phyloP scores from a whole-genome alignment of 495 filamentous ascomycete genomes.

The Chaetomium cochliodes region DNA sequence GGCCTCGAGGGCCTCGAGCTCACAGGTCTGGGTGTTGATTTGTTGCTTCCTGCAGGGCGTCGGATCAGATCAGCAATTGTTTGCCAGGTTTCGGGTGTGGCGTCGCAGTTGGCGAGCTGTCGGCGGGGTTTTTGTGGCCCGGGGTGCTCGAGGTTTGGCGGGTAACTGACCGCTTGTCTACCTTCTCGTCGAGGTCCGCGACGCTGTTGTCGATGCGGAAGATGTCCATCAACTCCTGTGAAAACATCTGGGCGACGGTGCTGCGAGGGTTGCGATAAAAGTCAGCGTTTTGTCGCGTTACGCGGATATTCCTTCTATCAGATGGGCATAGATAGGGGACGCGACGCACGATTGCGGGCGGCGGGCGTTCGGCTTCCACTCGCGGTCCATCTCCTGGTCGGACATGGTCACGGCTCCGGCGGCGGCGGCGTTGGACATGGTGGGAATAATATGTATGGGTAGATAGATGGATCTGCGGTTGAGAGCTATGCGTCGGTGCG shows the following conservation, averaged over 20 bases:
- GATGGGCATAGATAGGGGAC: slow-evolving; percentile 11
- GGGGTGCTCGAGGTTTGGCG: too few relatives aligned
- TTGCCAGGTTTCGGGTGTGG: not conserved
- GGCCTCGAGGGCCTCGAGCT: slow-evolving; percentile 82
- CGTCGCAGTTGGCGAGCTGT: slow-evolving; percentile 11
- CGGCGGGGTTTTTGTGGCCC: slow-evolving; percentile 15
- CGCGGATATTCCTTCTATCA: not conserved
- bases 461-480: slow-evolving; percentile 12
- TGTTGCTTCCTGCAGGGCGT: slow-evolving; percentile 57
- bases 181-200: slow-evolving; percentile 69
- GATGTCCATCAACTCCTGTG: slow-evolving; percentile 78
- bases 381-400: slow-evolving; percentile 65
- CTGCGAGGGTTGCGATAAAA: slow-evolving; percentile 44
- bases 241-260: slow-evolving; percentile 84
- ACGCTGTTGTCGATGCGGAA: slow-evolving; percentile 82
- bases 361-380: slow-evolving; percentile 72
- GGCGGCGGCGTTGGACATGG: not conserved
- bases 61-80: slow-evolving; percentile 18
- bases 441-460: not conserved
- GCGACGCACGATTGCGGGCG: slow-evolving; percentile 77
- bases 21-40: slow-evolving; percentile 69
- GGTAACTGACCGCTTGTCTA: slow-evolving; percentile 77
- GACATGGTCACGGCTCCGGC: slow-evolving; percentile 42
- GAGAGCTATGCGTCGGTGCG: slow-evolving; percentile 2
- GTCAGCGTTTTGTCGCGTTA: slow-evolving; percentile 21